Evolutionary conservation across 306 rosid species (phyloP).

Genomic region (Vigna unguiculata): DNA sequence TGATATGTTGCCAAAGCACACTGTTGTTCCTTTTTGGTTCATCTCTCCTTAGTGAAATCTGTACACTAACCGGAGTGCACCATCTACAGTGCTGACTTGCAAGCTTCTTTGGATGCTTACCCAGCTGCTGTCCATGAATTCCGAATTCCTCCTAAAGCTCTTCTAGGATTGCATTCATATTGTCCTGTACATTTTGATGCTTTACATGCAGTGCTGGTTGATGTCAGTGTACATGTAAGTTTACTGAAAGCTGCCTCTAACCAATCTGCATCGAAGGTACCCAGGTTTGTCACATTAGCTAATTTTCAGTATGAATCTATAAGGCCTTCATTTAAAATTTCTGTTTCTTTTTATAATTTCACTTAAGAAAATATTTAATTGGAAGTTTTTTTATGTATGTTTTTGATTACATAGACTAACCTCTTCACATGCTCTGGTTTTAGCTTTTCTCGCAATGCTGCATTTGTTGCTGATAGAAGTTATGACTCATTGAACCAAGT

Average conservation of each 20-base stretch:
- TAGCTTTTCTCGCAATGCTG: constrained; percentile 52
- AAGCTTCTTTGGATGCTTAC: constrained; percentile 66
- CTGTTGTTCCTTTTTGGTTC: constrained; percentile 12
- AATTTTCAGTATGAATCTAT: constrained; percentile 7
- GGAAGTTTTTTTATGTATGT: constrained; percentile 22
- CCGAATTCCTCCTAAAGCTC: constrained; percentile 84
- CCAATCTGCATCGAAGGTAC: constrained; percentile 49
- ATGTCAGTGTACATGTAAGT: constrained; percentile 73
- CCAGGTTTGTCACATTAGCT: constrained; percentile 69
- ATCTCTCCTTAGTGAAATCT: constrained; percentile 42
- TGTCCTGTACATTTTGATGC: constrained; percentile 88
- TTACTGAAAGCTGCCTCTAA: constrained; percentile 58
- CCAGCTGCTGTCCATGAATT: constrained; percentile 81
- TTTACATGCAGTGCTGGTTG: constrained; percentile 80
- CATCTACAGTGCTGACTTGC: constrained; percentile 64
- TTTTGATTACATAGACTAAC: constrained; percentile 38
- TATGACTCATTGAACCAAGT: constrained; percentile 55
- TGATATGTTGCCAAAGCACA: constrained; percentile 21
- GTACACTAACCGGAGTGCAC: constrained; percentile 45
- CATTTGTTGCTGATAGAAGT: constrained; percentile 48
- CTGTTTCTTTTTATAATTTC: constrained; percentile 5
- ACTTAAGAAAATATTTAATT: constrained; percentile 9
- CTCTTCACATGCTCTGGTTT: constrained; percentile 43
- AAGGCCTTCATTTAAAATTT: background rate
- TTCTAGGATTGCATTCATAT: constrained; percentile 81